A percentile compares a stretch with the other conserved stretches of the same genome.
phyloP scores from a whole-genome alignment of 2,329 filamentous ascomycete genomes.

The Ceratocystis harringtonii region DNA sequence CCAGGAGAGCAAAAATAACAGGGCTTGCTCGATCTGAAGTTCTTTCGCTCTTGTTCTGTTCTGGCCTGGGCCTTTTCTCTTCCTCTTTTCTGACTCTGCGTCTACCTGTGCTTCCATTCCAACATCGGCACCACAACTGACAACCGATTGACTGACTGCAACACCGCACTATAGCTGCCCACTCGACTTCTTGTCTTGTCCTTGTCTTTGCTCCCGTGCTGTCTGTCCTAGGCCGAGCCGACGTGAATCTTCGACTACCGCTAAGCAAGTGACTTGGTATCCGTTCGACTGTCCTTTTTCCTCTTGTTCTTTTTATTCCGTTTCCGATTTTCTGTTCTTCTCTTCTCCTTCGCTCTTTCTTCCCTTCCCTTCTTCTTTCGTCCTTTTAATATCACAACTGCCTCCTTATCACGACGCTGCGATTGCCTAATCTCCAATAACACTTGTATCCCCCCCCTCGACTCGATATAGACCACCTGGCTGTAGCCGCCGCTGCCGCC shows the following conservation, averaged over 20 bases:
- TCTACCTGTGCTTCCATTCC: neutral
- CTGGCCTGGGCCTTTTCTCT: constrained; percentile 1
- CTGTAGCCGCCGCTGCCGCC: neutral
- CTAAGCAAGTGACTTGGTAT: neutral
- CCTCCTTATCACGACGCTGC: neutral
- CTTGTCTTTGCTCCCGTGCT: neutral
- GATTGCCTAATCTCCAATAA: neutral
- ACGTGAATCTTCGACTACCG: constrained; percentile 1
- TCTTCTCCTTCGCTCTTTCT: neutral
- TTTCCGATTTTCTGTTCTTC: neutral
- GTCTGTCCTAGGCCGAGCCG: neutral
- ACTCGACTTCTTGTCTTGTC: neutral
- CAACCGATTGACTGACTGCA: neutral
- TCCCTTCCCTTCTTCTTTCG: neutral
- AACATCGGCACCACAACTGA: neutral
- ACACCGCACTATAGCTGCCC: neutral
- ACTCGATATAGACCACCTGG: neutral
- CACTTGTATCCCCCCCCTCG: neutral
- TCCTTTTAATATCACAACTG: neutral
- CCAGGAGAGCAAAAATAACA: neutral
- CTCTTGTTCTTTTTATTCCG: neutral
- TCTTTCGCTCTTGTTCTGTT: constrained; percentile 1
- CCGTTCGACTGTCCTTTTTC: neutral
- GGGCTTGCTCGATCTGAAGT: neutral
- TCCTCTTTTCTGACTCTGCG: neutral